Conservation (phyloP, 345 rosid genomes). For the Hibiscus mutabilis region DNA sequence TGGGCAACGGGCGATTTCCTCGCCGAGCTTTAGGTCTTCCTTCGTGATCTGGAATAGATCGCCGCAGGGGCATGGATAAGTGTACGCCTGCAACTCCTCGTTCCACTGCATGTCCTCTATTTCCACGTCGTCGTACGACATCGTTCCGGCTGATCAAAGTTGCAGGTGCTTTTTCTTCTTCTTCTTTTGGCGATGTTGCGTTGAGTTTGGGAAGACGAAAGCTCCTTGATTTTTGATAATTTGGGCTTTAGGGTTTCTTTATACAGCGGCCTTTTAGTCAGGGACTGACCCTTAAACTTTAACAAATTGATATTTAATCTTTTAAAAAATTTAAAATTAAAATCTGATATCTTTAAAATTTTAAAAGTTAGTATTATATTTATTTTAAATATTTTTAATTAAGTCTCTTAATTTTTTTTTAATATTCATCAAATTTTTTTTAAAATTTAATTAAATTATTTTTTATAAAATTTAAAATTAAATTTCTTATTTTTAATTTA, state of each 20-base stretch:
- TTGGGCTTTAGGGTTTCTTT: not conserved
- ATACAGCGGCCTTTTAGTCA: not conserved
- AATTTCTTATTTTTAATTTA: no score
- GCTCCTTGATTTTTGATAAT: not conserved
- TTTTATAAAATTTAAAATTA: no score
- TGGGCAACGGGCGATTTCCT: slow-evolving; percentile 84
- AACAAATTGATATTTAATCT: no score
- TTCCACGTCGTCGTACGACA: slow-evolving; percentile 99
- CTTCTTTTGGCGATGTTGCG: not conserved
- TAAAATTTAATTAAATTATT: no score
- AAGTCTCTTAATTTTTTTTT: no score
- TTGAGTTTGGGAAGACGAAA: not conserved
- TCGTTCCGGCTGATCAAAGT: slow-evolving; percentile 13
- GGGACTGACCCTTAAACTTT: no score
- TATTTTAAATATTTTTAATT: no score
- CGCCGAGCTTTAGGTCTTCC: slow-evolving; percentile 77
- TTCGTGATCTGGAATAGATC: slow-evolving; percentile 86
- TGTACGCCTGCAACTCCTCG: slow-evolving; percentile 65
- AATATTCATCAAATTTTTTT: no score
- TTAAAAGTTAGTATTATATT: no score
- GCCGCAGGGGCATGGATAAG: slow-evolving; percentile 94
- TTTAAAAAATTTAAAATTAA: no score
- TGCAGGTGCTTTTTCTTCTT: not conserved
- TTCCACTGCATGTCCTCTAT: slow-evolving; percentile 98
- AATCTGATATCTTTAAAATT: no score